phyloP scores from a whole-genome alignment of 1,284 basidiomycete species.

The Ustilago esculenta region DNA sequence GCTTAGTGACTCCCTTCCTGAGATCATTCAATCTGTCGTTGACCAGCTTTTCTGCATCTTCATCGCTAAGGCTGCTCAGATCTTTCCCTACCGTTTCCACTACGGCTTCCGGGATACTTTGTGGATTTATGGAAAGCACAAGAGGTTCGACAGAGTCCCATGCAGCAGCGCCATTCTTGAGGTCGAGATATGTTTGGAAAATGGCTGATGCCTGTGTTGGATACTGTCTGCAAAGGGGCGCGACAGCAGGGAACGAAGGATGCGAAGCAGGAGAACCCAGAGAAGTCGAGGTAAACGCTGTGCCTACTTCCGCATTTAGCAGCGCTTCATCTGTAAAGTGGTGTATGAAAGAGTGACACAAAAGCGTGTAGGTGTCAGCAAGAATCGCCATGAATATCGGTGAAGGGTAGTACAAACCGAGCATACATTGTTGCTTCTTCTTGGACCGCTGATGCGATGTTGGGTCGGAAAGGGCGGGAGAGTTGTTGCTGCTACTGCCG shows the following conservation, averaged over 20 bases:
- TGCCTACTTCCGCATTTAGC: constrained; percentile 20
- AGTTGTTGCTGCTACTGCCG: not conserved
- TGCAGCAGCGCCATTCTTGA: constrained; percentile 55
- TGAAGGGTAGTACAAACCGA: not conserved
- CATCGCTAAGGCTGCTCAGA: constrained; percentile 12
- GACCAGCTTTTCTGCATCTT: constrained; percentile 18
- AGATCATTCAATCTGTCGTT: constrained; percentile 1
- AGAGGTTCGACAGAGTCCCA: constrained; percentile 54
- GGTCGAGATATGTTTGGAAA: constrained; percentile 65
- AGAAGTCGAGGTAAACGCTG: not conserved
- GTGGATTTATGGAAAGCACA: not conserved
- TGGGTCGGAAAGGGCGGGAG: constrained; percentile 5
- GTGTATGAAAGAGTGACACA: not conserved
- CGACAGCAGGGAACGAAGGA: constrained; percentile 35
- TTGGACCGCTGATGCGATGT: constrained; percentile 32
- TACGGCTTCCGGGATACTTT: no score
- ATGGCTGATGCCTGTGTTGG: constrained; percentile 62
- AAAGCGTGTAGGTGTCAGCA: not conserved
- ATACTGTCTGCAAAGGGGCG: constrained; percentile 41
- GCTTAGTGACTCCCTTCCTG: not conserved
- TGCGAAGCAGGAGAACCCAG: constrained; percentile 27
- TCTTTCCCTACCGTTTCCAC: not conserved
- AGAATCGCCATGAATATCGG: no score
- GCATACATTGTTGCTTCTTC: constrained; percentile 38
- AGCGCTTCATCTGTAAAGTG: constrained; percentile 23